These are phyloP conservation scores for Claviceps purpurea DNA, from an alignment of 2,329 filamentous ascomycete species.

Conservation along the genomic window DNA sequence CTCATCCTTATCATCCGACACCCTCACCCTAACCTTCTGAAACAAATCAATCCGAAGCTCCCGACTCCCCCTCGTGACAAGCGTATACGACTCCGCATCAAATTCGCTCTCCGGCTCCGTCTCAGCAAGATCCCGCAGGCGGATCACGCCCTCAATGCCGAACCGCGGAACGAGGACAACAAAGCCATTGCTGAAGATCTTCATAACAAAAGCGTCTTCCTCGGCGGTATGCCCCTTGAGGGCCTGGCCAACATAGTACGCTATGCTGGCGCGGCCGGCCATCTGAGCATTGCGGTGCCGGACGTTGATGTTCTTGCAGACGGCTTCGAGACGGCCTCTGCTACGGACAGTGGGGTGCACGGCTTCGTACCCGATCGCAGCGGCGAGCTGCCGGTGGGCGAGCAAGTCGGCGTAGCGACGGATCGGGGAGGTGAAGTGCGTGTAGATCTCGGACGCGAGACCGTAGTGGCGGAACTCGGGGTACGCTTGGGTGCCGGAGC, in stretches of 20 bases:
- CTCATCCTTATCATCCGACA: slow-evolving; percentile 88
- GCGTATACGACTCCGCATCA: slow-evolving; percentile 72
- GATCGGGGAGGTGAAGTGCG: slow-evolving; percentile 95
- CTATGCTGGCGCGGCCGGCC: slow-evolving; percentile 83
- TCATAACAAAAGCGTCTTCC: slow-evolving; percentile 93
- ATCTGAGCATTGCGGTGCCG: slow-evolving; percentile 95
- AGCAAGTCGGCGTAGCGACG: slow-evolving; percentile 94
- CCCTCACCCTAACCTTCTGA: slow-evolving; percentile 77
- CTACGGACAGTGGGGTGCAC: slow-evolving; percentile 72
- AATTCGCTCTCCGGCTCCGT: slow-evolving; percentile 69
- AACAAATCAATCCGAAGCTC: slow-evolving; percentile 65
- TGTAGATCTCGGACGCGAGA: slow-evolving; percentile 92
- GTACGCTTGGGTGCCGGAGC: slow-evolving; percentile 81
- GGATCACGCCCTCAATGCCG: slow-evolving; percentile 85
- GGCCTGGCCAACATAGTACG: slow-evolving; percentile 96
- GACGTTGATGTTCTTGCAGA: slow-evolving; percentile 97
- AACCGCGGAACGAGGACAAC: slow-evolving; percentile 94
- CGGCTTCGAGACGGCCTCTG: slow-evolving; percentile 73
- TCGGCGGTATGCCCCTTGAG: slow-evolving; percentile 64
- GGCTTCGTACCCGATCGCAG: slow-evolving; percentile 84
- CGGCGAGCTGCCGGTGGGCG: slow-evolving; percentile 85
- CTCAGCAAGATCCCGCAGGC: slow-evolving; percentile 68
- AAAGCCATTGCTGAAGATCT: slow-evolving; percentile 92
- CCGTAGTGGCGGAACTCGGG: slow-evolving; percentile 96
- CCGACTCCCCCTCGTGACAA: slow-evolving; percentile 46